Percentiles rank a stretch among this genome's conserved stretches.
Evolutionary conservation across 495 filamentous ascomycete species (phyloP).

Genomic region (Cetradonia linearis): DNA sequence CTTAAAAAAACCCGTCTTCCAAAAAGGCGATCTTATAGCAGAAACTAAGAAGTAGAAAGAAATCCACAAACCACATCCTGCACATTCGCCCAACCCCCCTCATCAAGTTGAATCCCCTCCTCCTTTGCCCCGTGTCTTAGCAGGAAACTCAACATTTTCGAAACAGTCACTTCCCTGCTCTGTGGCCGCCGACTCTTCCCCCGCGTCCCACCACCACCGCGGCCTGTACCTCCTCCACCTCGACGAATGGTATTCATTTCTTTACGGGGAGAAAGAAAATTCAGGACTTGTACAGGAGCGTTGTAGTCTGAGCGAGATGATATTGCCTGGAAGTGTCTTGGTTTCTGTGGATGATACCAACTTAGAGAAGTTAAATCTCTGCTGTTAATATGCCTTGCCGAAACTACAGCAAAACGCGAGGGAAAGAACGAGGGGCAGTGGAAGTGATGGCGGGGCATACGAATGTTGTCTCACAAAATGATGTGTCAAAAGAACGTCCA

Average conservation of each 20-base stretch:
- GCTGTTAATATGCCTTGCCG: not conserved
- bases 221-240: not conserved
- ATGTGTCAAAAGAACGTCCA: no score
- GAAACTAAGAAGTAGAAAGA: not conserved
- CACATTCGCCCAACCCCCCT: conserved; percentile 70
- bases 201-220: not conserved
- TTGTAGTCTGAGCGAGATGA: not conserved
- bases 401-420: not conserved
- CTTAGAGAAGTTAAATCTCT: no score
- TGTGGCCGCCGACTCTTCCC: conserved; percentile 6
- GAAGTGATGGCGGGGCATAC: no score
- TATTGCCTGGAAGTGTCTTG: not conserved
- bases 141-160: conserved; percentile 68
- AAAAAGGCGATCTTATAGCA: not conserved
- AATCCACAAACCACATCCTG: conserved; percentile 58
- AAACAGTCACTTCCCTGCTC: conserved; percentile 54
- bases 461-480: not conserved
- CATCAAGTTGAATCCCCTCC: conserved; percentile 65
- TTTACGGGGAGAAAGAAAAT: not conserved
- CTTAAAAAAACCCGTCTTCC: not conserved
- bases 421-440: not conserved
- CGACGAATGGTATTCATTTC: not conserved
- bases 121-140: conserved; percentile 75
- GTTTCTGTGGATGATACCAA: not conserved
- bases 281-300: not conserved